Conservation (phyloP, 352 stramenopile species). For the Phytophthora litchii region DNA sequence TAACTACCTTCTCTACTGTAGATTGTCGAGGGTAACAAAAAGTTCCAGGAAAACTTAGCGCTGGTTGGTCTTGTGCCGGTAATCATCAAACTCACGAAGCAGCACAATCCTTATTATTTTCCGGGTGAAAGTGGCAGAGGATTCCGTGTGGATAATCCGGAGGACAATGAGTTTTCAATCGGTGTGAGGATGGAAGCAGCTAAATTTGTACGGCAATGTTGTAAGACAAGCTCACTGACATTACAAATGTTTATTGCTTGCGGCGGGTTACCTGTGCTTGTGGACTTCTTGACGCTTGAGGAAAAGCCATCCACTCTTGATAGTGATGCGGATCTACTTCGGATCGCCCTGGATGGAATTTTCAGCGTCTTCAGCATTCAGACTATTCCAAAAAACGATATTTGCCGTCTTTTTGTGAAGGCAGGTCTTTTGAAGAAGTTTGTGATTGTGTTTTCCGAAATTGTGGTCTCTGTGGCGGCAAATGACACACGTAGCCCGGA, state of each 20-base stretch:
- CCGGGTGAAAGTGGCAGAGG: slow-evolving; percentile 21
- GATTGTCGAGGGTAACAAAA: slow-evolving; percentile 91
- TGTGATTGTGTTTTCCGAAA: slow-evolving; percentile 85
- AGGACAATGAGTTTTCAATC: slow-evolving; percentile 44
- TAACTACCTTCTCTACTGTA: too few relatives aligned
- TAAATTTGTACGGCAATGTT: slow-evolving; percentile 89
- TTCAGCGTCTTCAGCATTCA: slow-evolving; percentile 91
- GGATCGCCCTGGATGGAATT: slow-evolving; percentile 91
- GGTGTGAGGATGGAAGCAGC: slow-evolving; percentile 85
- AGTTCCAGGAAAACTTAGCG: slow-evolving; percentile 92
- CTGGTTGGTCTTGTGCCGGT: slow-evolving; percentile 91
- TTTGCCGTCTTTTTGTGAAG: slow-evolving; percentile 95
- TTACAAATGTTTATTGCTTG: slow-evolving; percentile 95
- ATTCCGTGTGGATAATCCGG: slow-evolving; percentile 19
- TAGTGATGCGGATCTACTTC: slow-evolving; percentile 61
- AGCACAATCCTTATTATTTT: slow-evolving; percentile 46
- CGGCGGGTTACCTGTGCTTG: slow-evolving; percentile 85
- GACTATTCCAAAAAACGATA: slow-evolving; percentile 93
- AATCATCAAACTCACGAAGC: slow-evolving; percentile 89
- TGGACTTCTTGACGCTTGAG: slow-evolving; percentile 78
- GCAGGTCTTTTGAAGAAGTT: slow-evolving; percentile 90
- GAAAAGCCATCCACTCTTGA: slow-evolving; percentile 28
- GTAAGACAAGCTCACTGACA: slow-evolving; percentile 86
- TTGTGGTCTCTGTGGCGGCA: slow-evolving; percentile 46
- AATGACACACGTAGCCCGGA: slow-evolving; percentile 27